Evolutionary conservation across 2,329 filamentous ascomycete genomes (phyloP), one percentile per base, ranked within the genome.

Genomic region (Monilinia polystroma): DNA sequence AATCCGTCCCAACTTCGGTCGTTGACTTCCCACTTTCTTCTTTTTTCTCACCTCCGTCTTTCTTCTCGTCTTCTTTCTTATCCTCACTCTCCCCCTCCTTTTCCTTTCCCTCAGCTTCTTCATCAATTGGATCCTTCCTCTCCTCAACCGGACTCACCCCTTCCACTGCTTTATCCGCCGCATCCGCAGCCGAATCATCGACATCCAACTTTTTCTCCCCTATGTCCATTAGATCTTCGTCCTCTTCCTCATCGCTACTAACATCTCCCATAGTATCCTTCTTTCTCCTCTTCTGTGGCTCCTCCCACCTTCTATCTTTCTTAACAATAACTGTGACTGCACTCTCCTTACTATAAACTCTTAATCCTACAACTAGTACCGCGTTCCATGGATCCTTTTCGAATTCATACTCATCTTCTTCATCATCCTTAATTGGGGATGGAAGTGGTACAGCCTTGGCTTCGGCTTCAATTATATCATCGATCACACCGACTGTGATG

Each of bases 381-480:
- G 86, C 86, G 73, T 88, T 88, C 86, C 87, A 89, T 1, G 85
- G 83, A 32, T 85, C 81, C 32, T 80, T 78, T 69, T 85, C 81
- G 59, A 83, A 83, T 66, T 86, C 84, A 69, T 85, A 84, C 12
- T 80, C 80, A 26, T 84, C 82, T 49, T 84, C 83, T 2, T 80
- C 77, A 8, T 80, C 78, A 1, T 10, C 68, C 26, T 47, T 43
- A 26, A 14, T 58, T 43, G n/a, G 41, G 53, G 7, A 68, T 64
- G 5, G 71, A 68, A 18, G 72, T 72, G 20, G 14, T 10, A 16
- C 3, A 29, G 16, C 20, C 4, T 56, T 66, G n/a, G 23, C 49
- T 20, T 72, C 70, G 45, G 72, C 71, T 0, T 68, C 67, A 11
- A 71, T 47, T 12, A 45, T 59, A n/a, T 73, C 73, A 14, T 71